Base-by-base conservation (phyloP, 2,329 filamentous ascomycete species). In the Botrytis porri region DNA sequence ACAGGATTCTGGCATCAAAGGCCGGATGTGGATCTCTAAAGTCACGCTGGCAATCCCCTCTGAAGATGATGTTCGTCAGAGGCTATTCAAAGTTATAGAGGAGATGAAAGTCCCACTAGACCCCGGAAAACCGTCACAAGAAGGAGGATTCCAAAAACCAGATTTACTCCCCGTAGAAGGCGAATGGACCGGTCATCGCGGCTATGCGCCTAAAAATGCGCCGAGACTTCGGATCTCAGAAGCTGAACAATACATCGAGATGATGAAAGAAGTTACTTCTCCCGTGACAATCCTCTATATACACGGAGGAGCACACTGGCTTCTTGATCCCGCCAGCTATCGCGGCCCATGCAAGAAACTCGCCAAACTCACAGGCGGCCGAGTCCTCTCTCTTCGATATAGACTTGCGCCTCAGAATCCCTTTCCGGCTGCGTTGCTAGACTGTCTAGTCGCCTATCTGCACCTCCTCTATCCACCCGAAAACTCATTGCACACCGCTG, bases 11-110 rank as follows among this genome's bases (percentile, higher is more conserved):
- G 89, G 88, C 0, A 85, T 97, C 79, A 94, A 93, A 79, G 94
- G 94, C 6, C 88, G 88, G 62, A 89, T 96, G 76, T 98, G 95
- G 95, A 86, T 97, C 37, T 91, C 90, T 78, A 92, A 89, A 72
- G 90, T 92, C 60, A 88, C 86, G 0, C 83, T 93, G 25, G 87
- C 88, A 0, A 83, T 83, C 3, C 92, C 90, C 0, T 85, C 82
- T 59, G 73, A 88, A 84, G 80, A 86, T 79, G 78, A 88, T 85
- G 80, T 90, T 25, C 83, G 87, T 25, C 86, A 91, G 62, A 84
- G 86, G 1, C 79, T 94, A 39, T 83, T 89, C 75, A 82, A 83
- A 41, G 87, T 86, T 2, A 88, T 94, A 59, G 84, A 88, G 35
- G 84, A 84, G 1, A 80, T 92, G 81, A 84, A 84, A 70, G 59